Evolutionary conservation across 2,329 filamentous ascomycete genomes (phyloP), one percentile per base, ranked within the genome.

Genomic region (Arthroderma uncinatum): DNA sequence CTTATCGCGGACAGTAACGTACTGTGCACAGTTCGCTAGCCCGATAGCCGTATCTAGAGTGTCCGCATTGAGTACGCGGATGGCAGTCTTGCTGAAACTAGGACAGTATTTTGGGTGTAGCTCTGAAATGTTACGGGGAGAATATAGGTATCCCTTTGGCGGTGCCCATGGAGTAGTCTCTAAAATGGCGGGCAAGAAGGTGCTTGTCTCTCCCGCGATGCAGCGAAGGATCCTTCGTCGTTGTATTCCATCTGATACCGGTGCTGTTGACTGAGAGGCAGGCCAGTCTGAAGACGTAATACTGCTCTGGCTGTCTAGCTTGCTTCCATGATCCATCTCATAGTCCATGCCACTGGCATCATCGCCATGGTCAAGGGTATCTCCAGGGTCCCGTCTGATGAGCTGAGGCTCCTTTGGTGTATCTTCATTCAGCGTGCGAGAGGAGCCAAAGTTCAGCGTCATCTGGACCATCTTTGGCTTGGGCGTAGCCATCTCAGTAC

Each of bases 11-110:
- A 58, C 55, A 7, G 60, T 65, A 60, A 59, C 56, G 52, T 61
- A 62, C 34, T 63, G 55, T 9, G 54, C 55, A 23, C 63, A 60
- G 30, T 63, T 60, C 23, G 67, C 59, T 39, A 77, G 63, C 3
- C 63, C 64, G 44, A 82, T 71, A 5, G 81, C 82, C 1, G 76
- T 78, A 62, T 83, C 79, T 62, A 82, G 76, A 0, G 78, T 78
- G 63, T 86, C 83, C 16, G 75, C 73, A 62, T 82, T 77, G 57
- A 82, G 63, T 37, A 85, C 77, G 25, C 70, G 71, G 62, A 85
- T 68, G 36, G 64, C 64, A 14, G 70, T 70, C 1, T 58, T 60
- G 19, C 55, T 63, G 57, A 66, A 62, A 39, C 62, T 64, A 0
- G 81, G 80, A 59, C 77, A 80, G 44, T 72, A 68, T 2, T 64